Conservation (phyloP, 371 early-diverging fungal species). For the Dinochytrium kinnereticum region DNA sequence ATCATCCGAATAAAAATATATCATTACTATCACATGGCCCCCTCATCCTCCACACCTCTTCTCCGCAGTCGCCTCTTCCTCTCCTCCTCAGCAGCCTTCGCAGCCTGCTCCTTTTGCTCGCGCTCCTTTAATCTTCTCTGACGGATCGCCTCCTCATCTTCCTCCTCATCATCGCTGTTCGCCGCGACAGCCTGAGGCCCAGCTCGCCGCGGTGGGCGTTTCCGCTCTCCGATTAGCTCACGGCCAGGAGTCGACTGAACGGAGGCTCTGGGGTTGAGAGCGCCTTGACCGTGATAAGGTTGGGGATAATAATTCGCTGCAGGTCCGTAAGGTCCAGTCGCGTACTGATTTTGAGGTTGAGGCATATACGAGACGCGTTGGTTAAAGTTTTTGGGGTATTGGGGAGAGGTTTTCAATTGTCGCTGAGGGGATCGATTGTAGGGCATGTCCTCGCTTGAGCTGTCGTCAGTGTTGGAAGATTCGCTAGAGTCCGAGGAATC, state of each 20-base stretch:
- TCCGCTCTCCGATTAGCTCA: conserved; percentile 34
- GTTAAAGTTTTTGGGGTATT: not conserved
- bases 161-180: conserved; percentile 12
- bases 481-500: not conserved
- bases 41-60: conserved; percentile 31
- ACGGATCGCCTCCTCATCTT: conserved; percentile 20
- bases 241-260: conserved; percentile 15
- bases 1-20: no score
- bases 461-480: not conserved
- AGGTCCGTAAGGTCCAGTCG: not conserved
- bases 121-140: conserved; percentile 24
- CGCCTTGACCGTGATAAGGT: not conserved
- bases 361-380: not conserved
- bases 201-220: conserved; percentile 15
- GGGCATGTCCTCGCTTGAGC: not conserved
- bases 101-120: conserved; percentile 30
- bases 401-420: not conserved
- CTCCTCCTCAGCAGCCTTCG: conserved; percentile 23
- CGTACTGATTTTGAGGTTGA: not conserved
- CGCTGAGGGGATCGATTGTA: not conserved
- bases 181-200: not conserved
- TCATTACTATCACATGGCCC: no score
- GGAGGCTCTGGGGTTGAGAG: not conserved
- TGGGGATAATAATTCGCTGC: not conserved
- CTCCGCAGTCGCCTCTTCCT: conserved; percentile 28